These are phyloP conservation scores for Magnolia changhungtana DNA, from an alignment of 164 flowering plant species.

Conservation along the genomic window DNA sequence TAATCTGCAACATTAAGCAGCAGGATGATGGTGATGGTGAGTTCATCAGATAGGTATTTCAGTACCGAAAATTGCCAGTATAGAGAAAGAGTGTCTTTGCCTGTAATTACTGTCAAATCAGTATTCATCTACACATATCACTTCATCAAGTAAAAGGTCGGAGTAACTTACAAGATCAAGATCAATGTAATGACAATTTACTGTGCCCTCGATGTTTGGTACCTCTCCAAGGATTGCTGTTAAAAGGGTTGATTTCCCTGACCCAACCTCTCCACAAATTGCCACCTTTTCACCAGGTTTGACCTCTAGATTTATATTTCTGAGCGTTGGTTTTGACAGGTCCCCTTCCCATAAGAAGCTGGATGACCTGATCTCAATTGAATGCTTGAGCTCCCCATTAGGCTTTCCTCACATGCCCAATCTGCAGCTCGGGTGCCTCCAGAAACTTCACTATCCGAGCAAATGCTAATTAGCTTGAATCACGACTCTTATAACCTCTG, in stretches of 20 bases:
- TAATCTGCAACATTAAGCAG: slow-evolving; percentile 35
- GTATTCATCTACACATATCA: neutral
- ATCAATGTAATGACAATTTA: slow-evolving; percentile 24
- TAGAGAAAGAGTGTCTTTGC: neutral
- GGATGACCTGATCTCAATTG: slow-evolving; percentile 31
- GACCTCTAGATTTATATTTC: slow-evolving; percentile 42
- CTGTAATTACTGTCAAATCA: neutral
- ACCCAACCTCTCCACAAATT: slow-evolving; percentile 69
- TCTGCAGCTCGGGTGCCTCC: slow-evolving; percentile 56
- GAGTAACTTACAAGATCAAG: neutral
- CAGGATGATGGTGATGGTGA: neutral
- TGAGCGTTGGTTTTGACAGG: slow-evolving; percentile 33
- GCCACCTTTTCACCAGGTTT: slow-evolving; percentile 52
- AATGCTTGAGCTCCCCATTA: slow-evolving; percentile 10
- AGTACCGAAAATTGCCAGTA: neutral
- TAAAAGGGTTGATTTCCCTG: slow-evolving; percentile 69
- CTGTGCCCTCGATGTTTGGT: slow-evolving; percentile 43
- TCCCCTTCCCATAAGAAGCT: slow-evolving; percentile 52
- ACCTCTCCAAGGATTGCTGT: slow-evolving; percentile 67
- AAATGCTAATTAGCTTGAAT: slow-evolving; percentile 64
- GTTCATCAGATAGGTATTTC: neutral
- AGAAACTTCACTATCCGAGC: slow-evolving; percentile 48
- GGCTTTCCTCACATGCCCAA: slow-evolving; percentile 16
- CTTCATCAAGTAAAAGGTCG: neutral
- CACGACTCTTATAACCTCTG: slow-evolving; percentile 47